A percentile compares a stretch with the other conserved stretches of the same genome.
Evolutionary conservation across 2,329 filamentous ascomycete genomes (phyloP).

Genomic region (Metarhizium rileyi): DNA sequence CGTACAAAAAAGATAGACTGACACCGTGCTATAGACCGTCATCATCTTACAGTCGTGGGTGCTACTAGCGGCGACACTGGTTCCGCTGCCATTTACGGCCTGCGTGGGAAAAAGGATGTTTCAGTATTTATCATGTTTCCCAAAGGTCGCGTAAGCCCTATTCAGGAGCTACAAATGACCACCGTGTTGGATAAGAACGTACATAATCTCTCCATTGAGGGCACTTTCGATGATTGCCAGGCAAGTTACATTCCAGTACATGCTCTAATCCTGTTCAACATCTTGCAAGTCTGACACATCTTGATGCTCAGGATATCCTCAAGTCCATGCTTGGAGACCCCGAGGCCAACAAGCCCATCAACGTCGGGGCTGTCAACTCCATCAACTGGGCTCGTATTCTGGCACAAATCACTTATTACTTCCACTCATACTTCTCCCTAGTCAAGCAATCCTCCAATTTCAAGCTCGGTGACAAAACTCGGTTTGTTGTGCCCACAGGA

Average conservation of each 20-base stretch:
- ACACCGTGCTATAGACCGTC: constrained; percentile 42
- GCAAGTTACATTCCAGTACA: constrained; percentile 25
- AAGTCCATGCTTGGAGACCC: constrained; percentile 86
- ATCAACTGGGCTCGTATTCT: constrained; percentile 96
- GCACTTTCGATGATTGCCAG: constrained; percentile 95
- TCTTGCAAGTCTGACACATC: constrained; percentile 41
- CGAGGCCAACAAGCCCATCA: constrained; percentile 70
- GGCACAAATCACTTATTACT: constrained; percentile 96
- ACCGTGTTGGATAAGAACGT: constrained; percentile 86
- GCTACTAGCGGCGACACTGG: constrained; percentile 85
- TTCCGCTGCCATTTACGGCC: constrained; percentile 89
- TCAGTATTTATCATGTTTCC: constrained; percentile 93
- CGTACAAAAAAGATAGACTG: constrained; percentile 6
- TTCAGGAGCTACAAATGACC: constrained; percentile 97
- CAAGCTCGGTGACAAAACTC: constrained; percentile 57
- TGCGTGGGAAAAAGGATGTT: constrained; percentile 92
- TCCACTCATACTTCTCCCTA: constrained; percentile 85
- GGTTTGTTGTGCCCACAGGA: constrained; percentile 86
- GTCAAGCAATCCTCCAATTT: constrained; percentile 49
- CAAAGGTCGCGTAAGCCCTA: constrained; percentile 78
- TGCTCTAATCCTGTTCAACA: constrained; percentile 26
- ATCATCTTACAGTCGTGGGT: constrained; percentile 78
- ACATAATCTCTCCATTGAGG: constrained; percentile 80
- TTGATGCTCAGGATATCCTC: constrained; percentile 75
- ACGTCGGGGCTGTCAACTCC: constrained; percentile 87